Conservation (phyloP, 345 rosid genomes). For the Capsella bursapastoris region DNA sequence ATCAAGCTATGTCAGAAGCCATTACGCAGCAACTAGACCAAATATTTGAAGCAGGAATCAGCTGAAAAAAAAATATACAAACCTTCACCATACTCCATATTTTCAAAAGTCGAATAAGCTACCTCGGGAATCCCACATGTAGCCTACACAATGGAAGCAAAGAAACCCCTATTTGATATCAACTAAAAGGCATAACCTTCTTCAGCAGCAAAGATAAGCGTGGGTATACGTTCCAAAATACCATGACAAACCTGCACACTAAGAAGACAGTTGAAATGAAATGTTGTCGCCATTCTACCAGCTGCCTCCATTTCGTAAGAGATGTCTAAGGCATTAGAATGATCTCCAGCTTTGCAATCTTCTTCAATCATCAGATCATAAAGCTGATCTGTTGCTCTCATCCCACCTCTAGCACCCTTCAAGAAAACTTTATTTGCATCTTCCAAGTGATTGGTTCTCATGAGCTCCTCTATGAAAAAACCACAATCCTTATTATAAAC, state of each 20-base stretch:
- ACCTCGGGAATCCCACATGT: conserved; percentile 94
- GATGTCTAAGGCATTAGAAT: conserved; percentile 91
- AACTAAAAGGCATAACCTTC: conserved; percentile 6
- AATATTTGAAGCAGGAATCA: conserved; percentile 6
- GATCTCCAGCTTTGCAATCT: conserved; percentile 94
- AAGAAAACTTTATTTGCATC: conserved; percentile 89
- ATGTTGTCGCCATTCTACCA: conserved; percentile 91
- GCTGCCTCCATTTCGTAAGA: conserved; percentile 97
- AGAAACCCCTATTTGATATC: conserved; percentile 37
- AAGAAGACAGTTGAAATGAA: conserved; percentile 93
- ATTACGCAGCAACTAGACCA: conserved; percentile 30
- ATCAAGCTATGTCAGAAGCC: conserved; percentile 5
- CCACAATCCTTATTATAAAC: conserved; percentile 23
- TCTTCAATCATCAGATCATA: conserved; percentile 87
- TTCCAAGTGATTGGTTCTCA: conserved; percentile 68
- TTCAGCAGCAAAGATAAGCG: conserved; percentile 29
- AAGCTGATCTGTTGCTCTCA: conserved; percentile 79
- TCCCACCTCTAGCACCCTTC: conserved; percentile 82
- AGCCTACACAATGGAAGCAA: conserved; percentile 58
- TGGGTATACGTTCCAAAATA: conserved; percentile 4
- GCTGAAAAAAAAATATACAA: conserved; percentile 33
- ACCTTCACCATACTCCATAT: conserved; percentile 99
- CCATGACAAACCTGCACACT: conserved; percentile 78
- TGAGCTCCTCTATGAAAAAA: conserved; percentile 71
- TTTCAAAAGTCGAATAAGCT: conserved; percentile 89